Evolutionary conservation across 1,284 basidiomycete species (phyloP), one percentile per base, ranked within the genome.

Genomic region (Cryptococcus floricola): DNA sequence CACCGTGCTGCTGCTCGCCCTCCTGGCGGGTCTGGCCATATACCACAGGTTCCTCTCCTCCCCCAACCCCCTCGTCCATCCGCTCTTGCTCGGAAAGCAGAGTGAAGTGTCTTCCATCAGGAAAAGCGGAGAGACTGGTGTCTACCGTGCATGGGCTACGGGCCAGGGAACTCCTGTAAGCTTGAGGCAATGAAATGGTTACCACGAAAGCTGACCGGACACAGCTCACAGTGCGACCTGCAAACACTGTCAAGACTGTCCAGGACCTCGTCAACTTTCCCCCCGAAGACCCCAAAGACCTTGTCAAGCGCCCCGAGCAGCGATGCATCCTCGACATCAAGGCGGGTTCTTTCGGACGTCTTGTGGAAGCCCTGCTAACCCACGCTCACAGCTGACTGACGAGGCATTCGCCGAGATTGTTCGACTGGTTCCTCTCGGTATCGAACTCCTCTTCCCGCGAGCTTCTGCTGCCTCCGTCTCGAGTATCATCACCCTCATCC

Each of bases 71-170:
- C 64, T 75, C 31, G 77, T 78, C 13, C 77, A 77, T 57, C 73
- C 76, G 31, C 61, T 78, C 12, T 57, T 77, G n/a, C 66, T 78
- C 5, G 73, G 75, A 1, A 69, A 73, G 50, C 77, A 78, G 66
- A 65, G 69, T 31, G 75, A 75, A 27, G 64, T 74, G 1, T 65
- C 65, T 2, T 39, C 52, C 5, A 70, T 75, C 7, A 59, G 77
- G 55, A 67, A 71, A 57, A 55, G 66, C 19, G 70, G 69, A 4
- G 67, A 75, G 59, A 70, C 68, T 16, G 73, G 68, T 12, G 52
- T 75, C 14, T 78, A 78, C 58, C 58, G 77, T 44, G 63, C 61
- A 16, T 78, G 71, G 64, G 77, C 74, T 5, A 77, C 76, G 4
- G 75, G 77, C 1, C 74, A 76, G 51, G 75, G 73, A 6, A 64